Evolutionary conservation across 139 green algal species (phyloP).

Genomic region (Chlorella sp.): DNA sequence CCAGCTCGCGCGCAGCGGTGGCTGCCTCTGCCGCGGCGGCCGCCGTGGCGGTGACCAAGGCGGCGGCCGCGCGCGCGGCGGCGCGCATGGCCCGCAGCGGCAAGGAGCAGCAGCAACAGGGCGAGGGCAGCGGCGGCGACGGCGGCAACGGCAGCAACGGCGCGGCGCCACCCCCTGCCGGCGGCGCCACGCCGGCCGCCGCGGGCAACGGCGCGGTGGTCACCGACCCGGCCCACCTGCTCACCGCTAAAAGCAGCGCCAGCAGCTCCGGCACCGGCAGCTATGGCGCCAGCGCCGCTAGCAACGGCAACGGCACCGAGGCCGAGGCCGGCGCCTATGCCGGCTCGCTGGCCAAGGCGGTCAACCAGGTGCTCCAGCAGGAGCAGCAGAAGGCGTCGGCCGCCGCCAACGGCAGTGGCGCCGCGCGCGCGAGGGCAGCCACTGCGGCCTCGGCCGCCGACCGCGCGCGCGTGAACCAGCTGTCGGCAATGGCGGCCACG

Average conservation of each 20-base stretch:
- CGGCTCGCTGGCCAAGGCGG: background rate
- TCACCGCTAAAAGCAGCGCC: background rate
- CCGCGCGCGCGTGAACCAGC: constrained; percentile 14
- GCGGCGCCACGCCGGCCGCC: background rate
- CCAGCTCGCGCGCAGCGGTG: constrained; percentile 83
- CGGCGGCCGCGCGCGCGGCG: constrained; percentile 79
- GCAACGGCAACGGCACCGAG: background rate
- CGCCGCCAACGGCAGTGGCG: background rate
- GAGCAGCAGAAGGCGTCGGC: background rate
- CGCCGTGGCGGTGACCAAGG: constrained; percentile 87
- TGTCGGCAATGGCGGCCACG: constrained; percentile 22
- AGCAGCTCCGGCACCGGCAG: background rate
- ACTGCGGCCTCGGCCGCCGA: background rate
- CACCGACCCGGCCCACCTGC: background rate
- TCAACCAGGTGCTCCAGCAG: background rate
- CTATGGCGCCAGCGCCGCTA: background rate
- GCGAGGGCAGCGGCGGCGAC: background rate
- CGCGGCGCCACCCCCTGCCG: background rate
- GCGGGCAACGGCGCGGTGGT: background rate
- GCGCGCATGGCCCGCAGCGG: constrained; percentile 23
- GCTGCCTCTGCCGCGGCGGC: constrained; percentile 80
- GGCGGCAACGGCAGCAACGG: background rate
- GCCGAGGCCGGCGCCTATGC: too few relatives aligned
- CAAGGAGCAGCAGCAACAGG: background rate
- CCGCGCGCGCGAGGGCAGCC: background rate